Base-by-base conservation (phyloP, 768 basidiomycete genomes). In the Saitozyma podzolica region DNA sequence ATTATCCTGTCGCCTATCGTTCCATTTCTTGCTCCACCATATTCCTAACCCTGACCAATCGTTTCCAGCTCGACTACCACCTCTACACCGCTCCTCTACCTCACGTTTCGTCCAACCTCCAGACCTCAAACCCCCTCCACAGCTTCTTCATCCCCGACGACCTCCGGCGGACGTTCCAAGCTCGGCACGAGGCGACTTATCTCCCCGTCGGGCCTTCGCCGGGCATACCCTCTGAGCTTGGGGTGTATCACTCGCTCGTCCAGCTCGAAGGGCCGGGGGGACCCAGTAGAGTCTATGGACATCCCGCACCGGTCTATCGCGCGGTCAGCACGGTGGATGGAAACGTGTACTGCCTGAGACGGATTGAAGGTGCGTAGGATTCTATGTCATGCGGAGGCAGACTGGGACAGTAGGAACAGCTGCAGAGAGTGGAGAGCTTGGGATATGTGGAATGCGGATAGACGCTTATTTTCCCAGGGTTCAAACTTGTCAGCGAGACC, bases 161-260 rank as follows among this genome's bases (percentile, higher is more conserved):
- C 20, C 82, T 65, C 78, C 83, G 13, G 67, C 80, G 42, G 67
- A 80, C 19, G 17, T 67, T 78, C 42, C 78, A 66, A 73, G 77
- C 58, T 58, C 74, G 72, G 40, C 69, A 76, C 17, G 77, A 79
- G 57, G 78, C 78, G 20, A 74, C 69, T 6, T 77, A 77, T 45
- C 19, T 53, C 45, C 56, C 56, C 37, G 48, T 47, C 10, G 66
- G 58, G 14, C 60, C 64, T 1, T 43, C 54, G 13, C 47, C 85
- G 8, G 84, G 84, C 17, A 82, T 96, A 9, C 94, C 94, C 0
- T 88, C 90, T 16, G 91, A 95, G 64, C 80, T 97, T 0, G 90
- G 92, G 72, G 90, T 90, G 2, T 99, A 97, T 72, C 91, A 96
- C 78, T 86, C 88, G 0, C 84, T 98, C 14, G 84, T 88, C 8